Evolutionary conservation across 1,284 basidiomycete genomes (phyloP), one percentile per base, ranked within the genome.

Genomic region (Malassezia yamatoensis): DNA sequence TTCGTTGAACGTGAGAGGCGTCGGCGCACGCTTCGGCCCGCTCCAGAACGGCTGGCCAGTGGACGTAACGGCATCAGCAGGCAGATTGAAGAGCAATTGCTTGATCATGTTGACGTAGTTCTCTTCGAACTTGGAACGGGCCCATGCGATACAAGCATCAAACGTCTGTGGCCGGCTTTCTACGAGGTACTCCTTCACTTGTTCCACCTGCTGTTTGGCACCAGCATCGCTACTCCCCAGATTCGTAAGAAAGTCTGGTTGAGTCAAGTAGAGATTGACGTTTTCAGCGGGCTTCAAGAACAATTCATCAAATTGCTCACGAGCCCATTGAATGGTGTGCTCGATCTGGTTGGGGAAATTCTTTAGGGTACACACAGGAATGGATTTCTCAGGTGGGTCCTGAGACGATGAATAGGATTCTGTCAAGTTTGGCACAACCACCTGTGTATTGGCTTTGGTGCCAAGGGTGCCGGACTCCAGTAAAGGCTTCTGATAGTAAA

Each of bases 331-430:
- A 63, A 99, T 98, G n/a, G 93, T 96, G 78, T 99, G 94, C 67
- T 90, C 86, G 66, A 99, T 99, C 35, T 87, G 85, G 75, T 99
- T 96, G 32, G 94, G 94, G 83, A 99, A 99, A 78, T 90, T 96
- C 79, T 96, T 98, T 72, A 99, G 87, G 9, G 94, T 99, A 78
- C 96, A 99, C 39, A 89, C 89, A 10, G 96, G 89, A 13, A 91
- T 86, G 73, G 93, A 88, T 78, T 96, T 98, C 78, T 99, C 96
- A 16, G 94, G 94, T 42, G 94, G 94, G 76, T 99, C 94, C 78
- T 98, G 94, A 18, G 93, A 96, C 5, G 91, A 96, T 20, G 88
- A 86, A 77, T 99, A 98, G 13, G 90, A 96, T 77, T 99, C 94
- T 36, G 94, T 96, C 49, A 98, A 71, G 76, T 96, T 83, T 18